Conservation (phyloP, 352 stramenopile species). For the Pythium monospermum region DNA sequence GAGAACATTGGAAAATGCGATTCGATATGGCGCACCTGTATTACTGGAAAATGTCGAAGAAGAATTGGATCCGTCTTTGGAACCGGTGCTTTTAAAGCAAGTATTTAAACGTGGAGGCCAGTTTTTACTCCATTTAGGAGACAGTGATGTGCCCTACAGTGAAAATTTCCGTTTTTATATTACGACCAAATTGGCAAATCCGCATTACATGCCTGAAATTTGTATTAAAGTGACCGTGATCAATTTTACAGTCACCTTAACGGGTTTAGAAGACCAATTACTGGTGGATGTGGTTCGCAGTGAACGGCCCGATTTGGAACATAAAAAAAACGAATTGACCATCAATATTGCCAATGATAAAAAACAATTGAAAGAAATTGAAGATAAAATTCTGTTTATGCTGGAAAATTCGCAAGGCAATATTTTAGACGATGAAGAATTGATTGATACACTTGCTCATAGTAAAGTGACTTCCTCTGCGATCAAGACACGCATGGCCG, state of each 20-base stretch:
- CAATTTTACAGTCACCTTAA: constrained; percentile 93
- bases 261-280: constrained; percentile 90
- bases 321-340: constrained; percentile 91
- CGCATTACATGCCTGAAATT: constrained; percentile 93
- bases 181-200: constrained; percentile 92
- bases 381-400: constrained; percentile 94
- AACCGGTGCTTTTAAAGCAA: constrained; percentile 91
- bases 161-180: constrained; percentile 93
- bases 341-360: constrained; percentile 92
- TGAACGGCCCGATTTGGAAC: constrained; percentile 89
- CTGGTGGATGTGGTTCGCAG: constrained; percentile 91
- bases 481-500: constrained; percentile 87
- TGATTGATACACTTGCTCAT: constrained; percentile 89
- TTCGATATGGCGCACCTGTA: constrained; percentile 88
- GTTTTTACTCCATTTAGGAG: constrained; percentile 85
- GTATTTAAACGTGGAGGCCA: constrained; percentile 91
- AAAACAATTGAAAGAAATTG: constrained; percentile 91
- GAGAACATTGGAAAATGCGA: constrained; percentile 89
- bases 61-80: constrained; percentile 89
- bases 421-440: constrained; percentile 92
- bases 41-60: constrained; percentile 94
- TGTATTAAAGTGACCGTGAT: constrained; percentile 95
- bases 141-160: constrained; percentile 90
- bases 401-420: constrained; percentile 91
- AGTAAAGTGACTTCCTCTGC: constrained; percentile 89